Evolutionary conservation across 2,329 filamentous ascomycete species (phyloP).

Genomic region (Didymellaceae sp.): DNA sequence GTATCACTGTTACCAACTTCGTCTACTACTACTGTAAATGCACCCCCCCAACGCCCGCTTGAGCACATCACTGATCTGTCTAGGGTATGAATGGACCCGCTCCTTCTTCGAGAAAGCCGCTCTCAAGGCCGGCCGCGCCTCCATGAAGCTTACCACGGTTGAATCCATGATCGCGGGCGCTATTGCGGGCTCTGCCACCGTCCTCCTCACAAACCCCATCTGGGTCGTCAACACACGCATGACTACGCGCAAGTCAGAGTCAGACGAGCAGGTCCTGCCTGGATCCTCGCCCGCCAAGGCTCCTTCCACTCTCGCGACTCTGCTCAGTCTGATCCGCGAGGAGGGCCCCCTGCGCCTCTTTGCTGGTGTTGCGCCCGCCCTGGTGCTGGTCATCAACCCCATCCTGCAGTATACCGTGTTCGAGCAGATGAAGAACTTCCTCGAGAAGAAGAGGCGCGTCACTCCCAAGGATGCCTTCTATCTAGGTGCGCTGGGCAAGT

Average conservation of each 20-base stretch:
- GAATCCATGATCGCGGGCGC: slow-evolving; percentile 97
- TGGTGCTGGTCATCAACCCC: slow-evolving; percentile 96
- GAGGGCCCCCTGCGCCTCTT: slow-evolving; percentile 89
- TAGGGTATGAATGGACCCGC: slow-evolving; percentile 95
- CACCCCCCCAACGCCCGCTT: neutral
- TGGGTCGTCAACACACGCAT: slow-evolving; percentile 99
- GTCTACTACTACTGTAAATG: slow-evolving; percentile 97
- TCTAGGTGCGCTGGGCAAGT: slow-evolving; percentile 89
- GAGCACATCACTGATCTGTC: slow-evolving; percentile 10
- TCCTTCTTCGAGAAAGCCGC: slow-evolving; percentile 83
- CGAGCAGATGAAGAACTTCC: slow-evolving; percentile 91
- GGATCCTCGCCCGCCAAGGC: slow-evolving; percentile 58
- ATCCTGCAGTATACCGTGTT: slow-evolving; percentile 99
- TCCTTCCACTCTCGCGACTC: slow-evolving; percentile 79
- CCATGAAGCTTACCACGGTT: slow-evolving; percentile 83
- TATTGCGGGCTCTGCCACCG: slow-evolving; percentile 90
- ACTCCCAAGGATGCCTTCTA: slow-evolving; percentile 89
- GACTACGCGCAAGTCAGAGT: slow-evolving; percentile 81
- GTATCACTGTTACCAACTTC: slow-evolving; percentile 98
- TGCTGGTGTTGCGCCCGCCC: slow-evolving; percentile 86
- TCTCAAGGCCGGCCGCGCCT: slow-evolving; percentile 71
- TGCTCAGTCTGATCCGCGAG: slow-evolving; percentile 78
- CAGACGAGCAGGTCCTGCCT: slow-evolving; percentile 48
- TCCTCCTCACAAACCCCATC: slow-evolving; percentile 96
- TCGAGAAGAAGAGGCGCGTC: slow-evolving; percentile 79